Evolutionary conservation across 306 rosid genomes (phyloP).

Genomic region (Styphnolobium japonicum): DNA sequence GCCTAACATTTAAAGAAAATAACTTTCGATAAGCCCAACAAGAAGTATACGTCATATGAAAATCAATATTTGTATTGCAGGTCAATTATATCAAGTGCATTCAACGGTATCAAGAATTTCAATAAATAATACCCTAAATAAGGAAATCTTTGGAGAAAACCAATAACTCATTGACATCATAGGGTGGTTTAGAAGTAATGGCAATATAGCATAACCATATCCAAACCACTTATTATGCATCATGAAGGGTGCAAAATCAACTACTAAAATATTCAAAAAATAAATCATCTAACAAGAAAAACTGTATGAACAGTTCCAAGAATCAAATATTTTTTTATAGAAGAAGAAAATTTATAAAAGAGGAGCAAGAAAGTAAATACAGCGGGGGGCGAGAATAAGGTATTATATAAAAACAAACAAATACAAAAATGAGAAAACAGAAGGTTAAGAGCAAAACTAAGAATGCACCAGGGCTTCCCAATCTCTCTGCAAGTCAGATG

Average conservation of each 20-base stretch:
- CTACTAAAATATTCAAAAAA: neutral
- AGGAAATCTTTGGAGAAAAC: neutral
- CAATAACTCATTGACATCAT: neutral
- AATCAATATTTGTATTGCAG: neutral
- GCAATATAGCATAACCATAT: neutral
- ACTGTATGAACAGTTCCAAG: neutral
- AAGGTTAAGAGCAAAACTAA: neutral
- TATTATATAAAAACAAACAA: neutral
- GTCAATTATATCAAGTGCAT: constrained; percentile 11
- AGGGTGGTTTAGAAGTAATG: neutral
- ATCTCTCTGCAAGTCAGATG: neutral
- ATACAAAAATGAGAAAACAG: neutral
- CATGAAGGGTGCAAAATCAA: neutral
- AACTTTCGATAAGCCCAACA: constrained; percentile 18
- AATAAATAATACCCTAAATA: neutral
- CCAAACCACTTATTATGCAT: neutral
- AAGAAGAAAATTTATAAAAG: neutral
- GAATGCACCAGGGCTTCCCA: neutral
- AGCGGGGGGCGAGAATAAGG: neutral
- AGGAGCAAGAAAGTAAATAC: neutral
- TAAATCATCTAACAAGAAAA: neutral
- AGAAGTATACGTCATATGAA: constrained; percentile 12
- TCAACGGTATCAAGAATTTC: neutral
- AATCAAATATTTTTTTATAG: neutral
- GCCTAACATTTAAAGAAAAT: constrained; percentile 51